Conservation (phyloP, 208 protist species). For the Trichomonas gallinae region DNA sequence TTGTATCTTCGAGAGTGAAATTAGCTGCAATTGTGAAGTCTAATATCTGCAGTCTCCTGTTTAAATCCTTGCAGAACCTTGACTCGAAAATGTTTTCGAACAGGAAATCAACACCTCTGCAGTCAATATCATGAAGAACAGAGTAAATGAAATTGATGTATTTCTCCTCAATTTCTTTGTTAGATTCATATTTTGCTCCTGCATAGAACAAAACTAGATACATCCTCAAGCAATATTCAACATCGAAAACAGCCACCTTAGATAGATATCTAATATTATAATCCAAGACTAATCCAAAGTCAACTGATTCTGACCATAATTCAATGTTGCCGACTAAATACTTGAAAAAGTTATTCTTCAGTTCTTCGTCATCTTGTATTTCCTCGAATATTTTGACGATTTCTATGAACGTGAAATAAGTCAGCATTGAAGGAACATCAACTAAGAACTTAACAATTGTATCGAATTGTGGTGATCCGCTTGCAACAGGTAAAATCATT, state of each 20-base stretch:
- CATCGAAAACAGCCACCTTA: neutral
- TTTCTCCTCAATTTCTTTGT: neutral
- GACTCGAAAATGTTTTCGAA: neutral
- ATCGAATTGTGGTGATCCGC: neutral
- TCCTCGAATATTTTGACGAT: neutral
- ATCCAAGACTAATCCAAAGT: neutral
- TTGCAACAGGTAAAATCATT: neutral
- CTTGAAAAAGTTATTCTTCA: neutral
- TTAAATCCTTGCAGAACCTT: neutral
- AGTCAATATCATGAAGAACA: neutral
- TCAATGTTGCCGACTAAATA: neutral
- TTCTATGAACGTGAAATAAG: neutral
- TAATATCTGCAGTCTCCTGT: neutral
- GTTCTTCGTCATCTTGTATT: neutral
- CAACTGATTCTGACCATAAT: neutral
- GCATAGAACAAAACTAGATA: neutral
- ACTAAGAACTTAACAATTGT: neutral
- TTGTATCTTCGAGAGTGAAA: neutral
- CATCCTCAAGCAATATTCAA: neutral
- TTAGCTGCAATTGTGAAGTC: neutral
- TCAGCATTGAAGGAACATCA: neutral
- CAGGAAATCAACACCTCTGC: neutral
- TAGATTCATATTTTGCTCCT: neutral
- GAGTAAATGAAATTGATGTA: neutral
- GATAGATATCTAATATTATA: neutral